Evolutionary conservation across 2,329 filamentous ascomycete species (phyloP), one percentile per base, ranked within the genome.

Genomic region (Sclerotinia spermophila): DNA sequence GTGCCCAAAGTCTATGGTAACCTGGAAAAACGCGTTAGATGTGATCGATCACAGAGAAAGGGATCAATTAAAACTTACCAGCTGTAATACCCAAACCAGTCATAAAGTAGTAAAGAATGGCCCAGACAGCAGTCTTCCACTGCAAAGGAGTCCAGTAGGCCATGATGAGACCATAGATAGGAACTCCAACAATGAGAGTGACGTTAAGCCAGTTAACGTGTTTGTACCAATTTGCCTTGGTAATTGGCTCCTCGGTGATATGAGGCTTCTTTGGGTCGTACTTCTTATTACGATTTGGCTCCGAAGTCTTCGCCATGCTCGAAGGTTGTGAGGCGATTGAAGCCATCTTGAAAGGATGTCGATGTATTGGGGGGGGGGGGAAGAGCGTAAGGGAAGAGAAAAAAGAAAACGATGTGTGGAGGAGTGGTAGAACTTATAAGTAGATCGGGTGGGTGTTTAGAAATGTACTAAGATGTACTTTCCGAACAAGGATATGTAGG

Each of bases 191-290:
- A 80, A 97, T 95, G 80, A 97, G 87, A 73, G 85, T 86, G 73
- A 92, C 90, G 81, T 97, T 97, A 75, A 97, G 86, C 93, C 94
- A 97, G 86, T 97, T 94, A 84, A 97, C 87, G 80, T 97, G 94
- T 83, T 94, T 91, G 83, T 94, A 90, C 92, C 92, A 96, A 84
- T 97, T 97, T 78, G 85, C 84, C 82, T 85, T 86, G 72, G 92
- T 97, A 77, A 96, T 90, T 71, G 92, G 91, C 74, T 88, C 87
- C 74, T 96, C 93, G 74, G 92, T 89, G 82, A 97, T 96, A 82
- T 97, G 93, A 78, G 90, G 87, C 84, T 96, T 97, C 84, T 90
- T 84, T 71, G 80, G 58, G 72, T 89, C 86, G 75, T 82, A 81
- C 75, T 81, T 81, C 79, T 82, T 84, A 68, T 74, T 77, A 40